Base-by-base conservation (phyloP, 805 yeast species). In the Nakazawaea peltata region DNA sequence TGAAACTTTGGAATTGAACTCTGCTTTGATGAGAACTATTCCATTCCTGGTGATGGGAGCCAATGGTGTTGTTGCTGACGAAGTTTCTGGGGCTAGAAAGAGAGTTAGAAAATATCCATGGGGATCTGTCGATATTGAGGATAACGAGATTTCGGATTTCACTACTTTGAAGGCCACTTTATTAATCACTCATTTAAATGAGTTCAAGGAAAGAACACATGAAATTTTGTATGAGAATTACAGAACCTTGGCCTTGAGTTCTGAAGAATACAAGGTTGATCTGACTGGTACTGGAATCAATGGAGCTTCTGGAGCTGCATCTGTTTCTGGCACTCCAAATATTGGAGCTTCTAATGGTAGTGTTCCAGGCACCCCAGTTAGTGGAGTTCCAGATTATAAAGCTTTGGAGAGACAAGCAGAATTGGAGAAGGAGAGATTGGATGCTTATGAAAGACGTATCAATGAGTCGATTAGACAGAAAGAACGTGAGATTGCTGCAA, bases 401-500 rank as follows among this genome's bases (percentile, higher is more conserved):
- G 74, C 76, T 26, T 83, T 90, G 57, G 97, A 87, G 57, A 95
- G 85, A 59, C 94, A 85, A 60, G 82, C 86, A 49, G 77, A 83
- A 49, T 64, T 80, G 35, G 96, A 87, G 59, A 96, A 87, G 61
- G 95, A 84, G 59, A 74, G 94, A 60, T 69, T 87, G 51, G 78
- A 71, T 50, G 82, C 84, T 29, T 84, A 83, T 54, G 96, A 87
- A 61, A 86, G 80, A 57, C 69, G 92, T 48, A 94, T 87, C 18
- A 95, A 87, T 60, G 83, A 80, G 52, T 95, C 86, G 57, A 67
- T 87, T 54, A 65, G 81, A 52, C 68, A 70, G 54, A 84, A 87
- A 65, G 71, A 92, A 47, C 77, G 79, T 50, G 96, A 87, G 57
- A 71, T 87, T 42, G 68, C 82, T 53, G 82, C 78, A 45, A 74